Evolutionary conservation across 768 basidiomycete genomes (phyloP), one percentile per base, ranked within the genome.

Genomic region (Pleurotus salmoneostramineus): DNA sequence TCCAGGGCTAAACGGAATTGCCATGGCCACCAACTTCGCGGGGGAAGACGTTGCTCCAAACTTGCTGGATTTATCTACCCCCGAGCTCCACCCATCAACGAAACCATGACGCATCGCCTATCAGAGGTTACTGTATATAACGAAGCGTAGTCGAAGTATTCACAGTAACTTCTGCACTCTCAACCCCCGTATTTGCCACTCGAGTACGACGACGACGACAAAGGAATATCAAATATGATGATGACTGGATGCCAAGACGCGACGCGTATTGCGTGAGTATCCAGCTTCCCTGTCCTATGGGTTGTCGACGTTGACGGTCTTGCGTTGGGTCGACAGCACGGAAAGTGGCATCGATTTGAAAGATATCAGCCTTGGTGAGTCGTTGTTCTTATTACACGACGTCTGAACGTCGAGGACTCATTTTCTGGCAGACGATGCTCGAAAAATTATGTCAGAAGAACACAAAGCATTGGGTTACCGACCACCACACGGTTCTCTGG

Each of bases 391-490:
- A 4, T 27, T n/a, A 0, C 17, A 5, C 40, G 27, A 7, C 1
- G 21, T 21, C 32, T 3, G 37, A 40, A 36, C 42, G 6, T 3
- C 12, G 4, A 11, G 50, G 3, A 10, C 15, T 42, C 5, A 43
- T 40, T 42, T 3, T 6, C n/a, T 55, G 33, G 5, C 50, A 55
- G 52, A 35, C 40, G 52, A 55, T 4, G 52, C 52, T 0, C 35
- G 52, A 17, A 55, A 43, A n/a, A 40, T 55, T 7, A 55, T 55
- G 52, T 55, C 52, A 1, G 52, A 55, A 43, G 52, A 55, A 21
- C 52, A 55, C 27, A 55, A 55, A 55, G 52, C 52, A 10, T 14
- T 55, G 3, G 52, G 52, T 15, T 55, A 55, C 17, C 52, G 52
- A 4, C 52, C 52, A 6, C 52, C 52, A 8, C 52, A 55, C 8